A percentile compares a stretch with the other conserved stretches of the same genome.
phyloP scores from a whole-genome alignment of 129 eudicot genomes.

The Artemisia annua region DNA sequence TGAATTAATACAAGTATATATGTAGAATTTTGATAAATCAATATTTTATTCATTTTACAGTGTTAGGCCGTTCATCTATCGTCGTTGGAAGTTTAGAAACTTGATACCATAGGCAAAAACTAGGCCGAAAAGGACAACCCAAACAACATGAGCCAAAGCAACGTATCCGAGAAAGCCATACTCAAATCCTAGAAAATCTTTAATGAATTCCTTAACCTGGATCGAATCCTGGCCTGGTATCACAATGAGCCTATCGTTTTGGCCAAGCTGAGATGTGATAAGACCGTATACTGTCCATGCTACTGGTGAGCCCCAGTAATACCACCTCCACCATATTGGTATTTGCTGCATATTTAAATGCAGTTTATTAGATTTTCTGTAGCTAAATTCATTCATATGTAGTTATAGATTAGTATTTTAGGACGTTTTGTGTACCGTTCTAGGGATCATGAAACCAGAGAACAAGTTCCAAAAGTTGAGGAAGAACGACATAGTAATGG shows the following conservation, averaged over 20 bases:
- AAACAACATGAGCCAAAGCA: slow-evolving; percentile 7
- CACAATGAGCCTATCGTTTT: background rate
- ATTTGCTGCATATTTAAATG: background rate
- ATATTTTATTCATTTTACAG: too few species aligned
- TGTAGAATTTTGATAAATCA: too few species aligned
- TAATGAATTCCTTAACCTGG: background rate
- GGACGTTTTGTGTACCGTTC: background rate
- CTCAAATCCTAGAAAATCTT: background rate
- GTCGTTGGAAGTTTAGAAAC: slow-evolving; percentile 21
- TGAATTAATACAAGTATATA: too few species aligned
- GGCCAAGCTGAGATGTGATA: slow-evolving; percentile 1
- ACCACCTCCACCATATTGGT: slow-evolving; percentile 11
- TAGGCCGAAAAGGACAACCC: slow-evolving; percentile 11
- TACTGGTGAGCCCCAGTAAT: slow-evolving; percentile 1
- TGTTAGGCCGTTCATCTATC: background rate
- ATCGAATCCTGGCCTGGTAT: background rate
- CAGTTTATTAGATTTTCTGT: background rate
- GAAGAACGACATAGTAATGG: slow-evolving; percentile 4
- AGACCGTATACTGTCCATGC: slow-evolving; percentile 4
- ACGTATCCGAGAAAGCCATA: background rate
- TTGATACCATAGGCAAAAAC: slow-evolving; percentile 11
- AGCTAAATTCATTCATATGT: background rate
- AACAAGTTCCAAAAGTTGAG: background rate
- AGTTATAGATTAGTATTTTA: background rate
- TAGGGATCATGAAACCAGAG: background rate